Base-by-base conservation (phyloP, 2,329 filamentous ascomycete species). In the Arthrocladium fulminans region DNA sequence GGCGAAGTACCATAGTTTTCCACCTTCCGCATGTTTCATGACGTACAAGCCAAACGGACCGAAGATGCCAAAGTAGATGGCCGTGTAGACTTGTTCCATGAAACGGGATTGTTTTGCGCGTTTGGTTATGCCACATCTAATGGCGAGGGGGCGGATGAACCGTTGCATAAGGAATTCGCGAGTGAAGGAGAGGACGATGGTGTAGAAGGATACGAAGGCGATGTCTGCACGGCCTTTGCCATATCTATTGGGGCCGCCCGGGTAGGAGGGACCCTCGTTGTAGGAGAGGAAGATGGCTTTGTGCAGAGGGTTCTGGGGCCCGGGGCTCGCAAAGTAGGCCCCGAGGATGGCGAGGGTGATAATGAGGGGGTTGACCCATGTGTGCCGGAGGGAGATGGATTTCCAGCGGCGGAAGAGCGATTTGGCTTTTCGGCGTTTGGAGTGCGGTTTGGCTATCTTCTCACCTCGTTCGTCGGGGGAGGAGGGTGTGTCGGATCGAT, bases 121-220 rank as follows among this genome's bases (percentile, higher is more conserved):
- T 51, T 75, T 79, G 55, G 67, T 74, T 60, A 94, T 77, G 24
- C 84, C 83, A 45, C 71, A 77, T 53, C 69, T 70, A 47, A 79
- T 73, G 15, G 86, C 85, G 47, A 88, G 68, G 0, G 86, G 88
- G 7, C 81, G 78, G 48, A 94, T 76, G 44, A 92, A 59, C 60
- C 85, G 81, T 68, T 94, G 87, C 87, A 92, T 94, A 69, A 89
- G 75, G 67, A 92, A 92, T 66, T 94, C 88, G 64, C 88, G 83
- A 15, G 86, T 90, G 64, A 94, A 94, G 59, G 83, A 86, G 54
- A 94, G 75, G 38, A 94, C 81, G 54, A 94, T 72, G 48, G 79
- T 88, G 69, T 94, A 94, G 69, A 94, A 94, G 55, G 71, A 68
- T 44, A 94, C 85, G 60, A 94, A 87, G 47, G 83, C 83, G 47